phyloP scores from a whole-genome alignment of 2,329 filamentous ascomycete genomes.

The Acephala macrosclerotiorum region DNA sequence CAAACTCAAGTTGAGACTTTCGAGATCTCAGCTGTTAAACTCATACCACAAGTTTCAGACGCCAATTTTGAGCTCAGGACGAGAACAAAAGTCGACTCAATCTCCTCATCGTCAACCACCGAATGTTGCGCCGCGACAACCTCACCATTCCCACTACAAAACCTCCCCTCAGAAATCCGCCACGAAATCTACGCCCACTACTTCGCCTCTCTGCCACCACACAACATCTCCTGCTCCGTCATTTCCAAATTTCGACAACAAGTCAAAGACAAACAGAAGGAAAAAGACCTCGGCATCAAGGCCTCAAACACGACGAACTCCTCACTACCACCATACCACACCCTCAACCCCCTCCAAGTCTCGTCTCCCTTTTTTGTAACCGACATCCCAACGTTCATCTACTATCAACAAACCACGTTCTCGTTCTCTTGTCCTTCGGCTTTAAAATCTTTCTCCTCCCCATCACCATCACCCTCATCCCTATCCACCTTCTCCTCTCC shows the following conservation, averaged over 20 bases:
- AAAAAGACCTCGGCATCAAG: background rate
- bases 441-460: background rate
- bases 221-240: background rate
- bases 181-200: conserved; percentile 24
- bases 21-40: background rate
- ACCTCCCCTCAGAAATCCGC: conserved; percentile 23
- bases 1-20: background rate
- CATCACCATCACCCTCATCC: background rate
- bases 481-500: no score
- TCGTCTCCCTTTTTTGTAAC: background rate
- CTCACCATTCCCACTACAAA: background rate
- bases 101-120: background rate
- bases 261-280: conserved; percentile 1
- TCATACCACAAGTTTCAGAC: background rate
- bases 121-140: background rate
- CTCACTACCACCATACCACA: background rate
- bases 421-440: conserved; percentile 9
- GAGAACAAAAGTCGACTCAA: background rate
- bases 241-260: background rate
- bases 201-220: conserved; percentile 13
- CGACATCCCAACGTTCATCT: conserved; percentile 11
- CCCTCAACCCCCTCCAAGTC: conserved; percentile 1
- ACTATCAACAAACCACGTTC: conserved; percentile 12
- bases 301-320: background rate
- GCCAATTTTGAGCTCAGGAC: background rate